Base-by-base conservation (phyloP, 2,329 filamentous ascomycete species). In the Cercospora canescens region DNA sequence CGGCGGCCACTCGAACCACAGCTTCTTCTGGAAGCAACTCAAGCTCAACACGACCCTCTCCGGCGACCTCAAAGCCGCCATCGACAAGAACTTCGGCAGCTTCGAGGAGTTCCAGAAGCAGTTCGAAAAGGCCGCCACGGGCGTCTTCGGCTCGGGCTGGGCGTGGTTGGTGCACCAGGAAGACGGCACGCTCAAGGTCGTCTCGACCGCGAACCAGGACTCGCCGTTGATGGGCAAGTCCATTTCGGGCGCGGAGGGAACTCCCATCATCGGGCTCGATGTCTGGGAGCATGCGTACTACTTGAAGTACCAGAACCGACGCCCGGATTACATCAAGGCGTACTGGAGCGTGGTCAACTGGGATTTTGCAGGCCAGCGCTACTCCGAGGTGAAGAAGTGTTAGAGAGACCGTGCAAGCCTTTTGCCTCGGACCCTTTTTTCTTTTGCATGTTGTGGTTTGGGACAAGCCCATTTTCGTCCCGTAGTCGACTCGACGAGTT, bases 271-370 rank as follows among this genome's bases (percentile, higher is more conserved):
- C 48, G 92, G 92, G 0, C 84, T 96, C 2, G 93, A 96, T 77
- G 94, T 96, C 87, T 96, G 92, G 93, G 93, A 96, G 81, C 93
- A 96, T 81, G 93, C 93, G 0, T 96, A 96, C 77, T 96, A 96
- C 76, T 81, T 96, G 18, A 92, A 92, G 86, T 94, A 93, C 72
- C 82, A 90, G 65, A 93, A 93, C 73, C 87, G 88, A 66, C 92
- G 93, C 79, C 89, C 88, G 0, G 87, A 87, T 0, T 94, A 94
- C 72, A 85, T 92, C 6, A 86, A 91, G 67, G 90, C 90, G 68
- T 91, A 93, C 72, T 93, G 90, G 91, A 88, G 88, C 35, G 86
- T 93, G 34, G 87, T 93, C 75, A 93, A 92, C 80, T 93, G 91
- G 91, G 87, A 89, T 37, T 72, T 72, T 52, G 70, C 70, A 28